Evolutionary conservation across 306 rosid genomes (phyloP).

Genomic region (Vigna hirtella): DNA sequence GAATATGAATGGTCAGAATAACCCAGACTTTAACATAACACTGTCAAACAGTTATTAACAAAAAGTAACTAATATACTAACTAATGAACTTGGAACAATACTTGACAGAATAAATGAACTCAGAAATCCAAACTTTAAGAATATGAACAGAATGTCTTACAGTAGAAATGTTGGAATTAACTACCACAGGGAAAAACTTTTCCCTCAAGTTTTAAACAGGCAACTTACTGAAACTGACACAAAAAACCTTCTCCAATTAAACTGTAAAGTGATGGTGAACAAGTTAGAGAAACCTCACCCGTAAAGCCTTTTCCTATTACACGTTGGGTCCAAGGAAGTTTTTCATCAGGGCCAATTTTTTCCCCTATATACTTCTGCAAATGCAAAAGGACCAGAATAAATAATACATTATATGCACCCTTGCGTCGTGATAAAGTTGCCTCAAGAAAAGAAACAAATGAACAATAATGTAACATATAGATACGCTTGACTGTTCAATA

Average conservation of each 20-base stretch:
- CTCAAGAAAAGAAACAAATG: background rate
- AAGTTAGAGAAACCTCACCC: slow-evolving; percentile 46
- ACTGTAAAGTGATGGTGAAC: background rate
- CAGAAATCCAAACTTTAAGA: background rate
- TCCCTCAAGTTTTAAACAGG: background rate
- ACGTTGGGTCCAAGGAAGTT: slow-evolving; percentile 50
- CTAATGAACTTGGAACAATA: background rate
- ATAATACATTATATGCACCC: background rate
- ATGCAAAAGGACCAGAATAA: slow-evolving; percentile 26
- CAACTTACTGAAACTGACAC: background rate
- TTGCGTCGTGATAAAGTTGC: background rate
- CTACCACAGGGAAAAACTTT: background rate
- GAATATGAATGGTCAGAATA: background rate
- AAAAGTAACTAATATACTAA: background rate
- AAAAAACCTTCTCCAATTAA: background rate
- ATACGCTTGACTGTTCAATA: background rate
- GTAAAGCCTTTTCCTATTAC: slow-evolving; percentile 61
- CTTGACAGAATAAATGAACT: background rate
- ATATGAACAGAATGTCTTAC: background rate
- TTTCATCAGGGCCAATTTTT: slow-evolving; percentile 57
- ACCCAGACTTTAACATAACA: background rate
- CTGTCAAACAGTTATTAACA: background rate
- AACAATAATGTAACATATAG: background rate
- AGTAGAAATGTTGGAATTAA: background rate
- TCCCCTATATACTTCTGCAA: slow-evolving; percentile 66